These are phyloP conservation scores for Trichoderma cornu-damae DNA, from an alignment of 2,329 filamentous ascomycete genomes.

Conservation along the genomic window DNA sequence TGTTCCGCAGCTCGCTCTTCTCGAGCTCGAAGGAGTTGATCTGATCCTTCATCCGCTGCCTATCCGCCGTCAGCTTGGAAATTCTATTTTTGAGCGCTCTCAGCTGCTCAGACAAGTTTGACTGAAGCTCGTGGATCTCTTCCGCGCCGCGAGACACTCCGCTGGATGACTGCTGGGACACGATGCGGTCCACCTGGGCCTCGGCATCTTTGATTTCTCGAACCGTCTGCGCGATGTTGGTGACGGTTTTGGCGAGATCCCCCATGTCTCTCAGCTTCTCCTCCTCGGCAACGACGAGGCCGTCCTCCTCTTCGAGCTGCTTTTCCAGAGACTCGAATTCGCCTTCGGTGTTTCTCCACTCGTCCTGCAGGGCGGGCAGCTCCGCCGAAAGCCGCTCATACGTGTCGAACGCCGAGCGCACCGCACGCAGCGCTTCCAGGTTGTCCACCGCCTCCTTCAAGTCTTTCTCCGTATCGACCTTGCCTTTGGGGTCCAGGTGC, in stretches of 20 bases:
- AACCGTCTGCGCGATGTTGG: slow-evolving; percentile 66
- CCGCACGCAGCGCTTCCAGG: slow-evolving; percentile 56
- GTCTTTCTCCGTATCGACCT: slow-evolving; percentile 57
- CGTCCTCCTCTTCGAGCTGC: slow-evolving; percentile 63
- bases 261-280: slow-evolving; percentile 68
- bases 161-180: slow-evolving; percentile 68
- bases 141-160: slow-evolving; percentile 65
- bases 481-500: slow-evolving; percentile 56
- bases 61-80: slow-evolving; percentile 61
- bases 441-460: slow-evolving; percentile 48
- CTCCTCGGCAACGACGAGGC: slow-evolving; percentile 57
- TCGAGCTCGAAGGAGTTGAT: slow-evolving; percentile 71
- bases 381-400: slow-evolving; percentile 67
- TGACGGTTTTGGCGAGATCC: slow-evolving; percentile 68
- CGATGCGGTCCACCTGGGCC: slow-evolving; percentile 67
- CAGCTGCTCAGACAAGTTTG: slow-evolving; percentile 60
- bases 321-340: slow-evolving; percentile 57
- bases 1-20: slow-evolving; percentile 67
- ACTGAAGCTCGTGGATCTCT: slow-evolving; percentile 75
- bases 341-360: slow-evolving; percentile 56
- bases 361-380: slow-evolving; percentile 62
- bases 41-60: slow-evolving; percentile 63
- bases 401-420: slow-evolving; percentile 65
- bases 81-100: slow-evolving; percentile 59
- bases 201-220: slow-evolving; percentile 68